phyloP scores from a whole-genome alignment of 108 stramenopile genomes.

The Cyclostephanos invisitatus region DNA sequence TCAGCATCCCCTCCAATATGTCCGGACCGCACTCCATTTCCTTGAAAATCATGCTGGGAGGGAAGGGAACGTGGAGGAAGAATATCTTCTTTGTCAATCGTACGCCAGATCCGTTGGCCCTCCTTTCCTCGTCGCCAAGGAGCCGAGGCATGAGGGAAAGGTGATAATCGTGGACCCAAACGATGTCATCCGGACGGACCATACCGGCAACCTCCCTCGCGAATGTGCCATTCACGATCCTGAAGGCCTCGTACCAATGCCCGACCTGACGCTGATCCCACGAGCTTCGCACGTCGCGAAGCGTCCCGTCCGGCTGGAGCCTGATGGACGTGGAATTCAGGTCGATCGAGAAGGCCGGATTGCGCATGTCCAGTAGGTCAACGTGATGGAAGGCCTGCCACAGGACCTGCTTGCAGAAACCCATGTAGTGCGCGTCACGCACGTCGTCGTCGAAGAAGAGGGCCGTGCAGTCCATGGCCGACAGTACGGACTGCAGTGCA shows the following conservation, averaged over 20 bases:
- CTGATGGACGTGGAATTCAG: constrained; percentile 42
- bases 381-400: constrained; percentile 84
- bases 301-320: constrained; percentile 13
- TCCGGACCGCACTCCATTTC: constrained; percentile 61
- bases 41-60: constrained; percentile 80
- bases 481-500: constrained; percentile 43
- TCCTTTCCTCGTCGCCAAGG: constrained; percentile 45
- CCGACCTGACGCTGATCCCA: constrained; percentile 51
- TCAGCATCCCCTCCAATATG: constrained; percentile 72
- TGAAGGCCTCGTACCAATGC: constrained; percentile 61
- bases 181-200: constrained; percentile 53
- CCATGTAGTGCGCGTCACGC: constrained; percentile 59
- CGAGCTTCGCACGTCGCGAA: constrained; percentile 16
- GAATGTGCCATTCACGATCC: constrained; percentile 60
- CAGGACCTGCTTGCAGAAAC: constrained; percentile 73
- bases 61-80: constrained; percentile 89
- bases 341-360: constrained; percentile 50
- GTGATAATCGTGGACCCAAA: constrained; percentile 90
- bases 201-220: constrained; percentile 44
- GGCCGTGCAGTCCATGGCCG: constrained; percentile 71
- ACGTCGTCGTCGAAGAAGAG: constrained; percentile 57
- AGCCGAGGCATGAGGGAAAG: constrained; percentile 74
- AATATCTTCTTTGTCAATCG: constrained; percentile 62
- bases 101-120: not conserved
- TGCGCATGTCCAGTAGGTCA: constrained; percentile 44